Conservation (phyloP, 306 rosid species). For the Corylus avellana region DNA sequence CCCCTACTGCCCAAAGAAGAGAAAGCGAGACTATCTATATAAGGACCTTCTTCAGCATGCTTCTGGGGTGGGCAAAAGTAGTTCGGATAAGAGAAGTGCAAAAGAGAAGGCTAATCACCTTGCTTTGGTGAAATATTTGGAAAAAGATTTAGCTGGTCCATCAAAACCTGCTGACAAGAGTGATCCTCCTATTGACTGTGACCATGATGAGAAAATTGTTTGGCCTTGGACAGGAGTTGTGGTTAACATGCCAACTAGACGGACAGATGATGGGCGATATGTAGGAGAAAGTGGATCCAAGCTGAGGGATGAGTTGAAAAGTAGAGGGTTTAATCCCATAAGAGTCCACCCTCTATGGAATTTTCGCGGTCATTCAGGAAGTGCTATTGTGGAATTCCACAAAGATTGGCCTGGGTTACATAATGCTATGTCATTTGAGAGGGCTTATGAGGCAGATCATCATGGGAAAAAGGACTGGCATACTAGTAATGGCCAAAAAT, state of each 20-base stretch:
- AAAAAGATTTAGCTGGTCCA: slow-evolving; percentile 56
- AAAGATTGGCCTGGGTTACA: slow-evolving; percentile 81
- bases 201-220: slow-evolving; percentile 69
- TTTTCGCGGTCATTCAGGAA: slow-evolving; percentile 76
- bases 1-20: slow-evolving; percentile 78
- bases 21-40: slow-evolving; percentile 50
- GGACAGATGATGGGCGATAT: slow-evolving; percentile 58
- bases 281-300: slow-evolving; percentile 91
- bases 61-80: slow-evolving; percentile 85
- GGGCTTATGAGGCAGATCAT: slow-evolving; percentile 65
- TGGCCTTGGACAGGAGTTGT: slow-evolving; percentile 96
- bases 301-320: slow-evolving; percentile 75
- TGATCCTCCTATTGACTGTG: slow-evolving; percentile 42
- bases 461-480: slow-evolving; percentile 80
- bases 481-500: slow-evolving; percentile 43
- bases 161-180: slow-evolving; percentile 45
- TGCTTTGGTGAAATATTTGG: slow-evolving; percentile 72
- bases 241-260: slow-evolving; percentile 75
- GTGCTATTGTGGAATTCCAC: slow-evolving; percentile 76
- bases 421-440: slow-evolving; percentile 84
- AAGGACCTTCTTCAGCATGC: slow-evolving; percentile 87
- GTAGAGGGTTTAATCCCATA: slow-evolving; percentile 71
- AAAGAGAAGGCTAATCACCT: slow-evolving; percentile 80
- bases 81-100: slow-evolving; percentile 67
- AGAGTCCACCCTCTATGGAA: slow-evolving; percentile 72